These are phyloP conservation scores for Xylariaceae sp. DNA, from an alignment of 2,329 filamentous ascomycete genomes.

Conservation along the genomic window DNA sequence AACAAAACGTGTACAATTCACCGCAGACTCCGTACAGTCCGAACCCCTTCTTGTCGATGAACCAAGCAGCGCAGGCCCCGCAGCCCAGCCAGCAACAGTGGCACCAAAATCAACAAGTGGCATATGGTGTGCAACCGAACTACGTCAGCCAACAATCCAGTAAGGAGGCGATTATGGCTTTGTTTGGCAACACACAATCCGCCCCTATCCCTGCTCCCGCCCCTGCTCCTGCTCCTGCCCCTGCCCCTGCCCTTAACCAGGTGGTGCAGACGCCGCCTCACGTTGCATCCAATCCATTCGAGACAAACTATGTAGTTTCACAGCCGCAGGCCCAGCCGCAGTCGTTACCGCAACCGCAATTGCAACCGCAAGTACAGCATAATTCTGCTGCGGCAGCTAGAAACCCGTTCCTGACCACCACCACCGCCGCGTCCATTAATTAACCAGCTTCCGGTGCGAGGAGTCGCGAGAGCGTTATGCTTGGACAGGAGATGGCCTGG, in stretches of 20 bases:
- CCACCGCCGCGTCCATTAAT: slow-evolving; percentile 17
- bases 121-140: slow-evolving; percentile 30
- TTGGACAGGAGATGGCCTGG: slow-evolving; percentile 60
- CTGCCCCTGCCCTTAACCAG: too few relatives aligned
- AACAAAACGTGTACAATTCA: slow-evolving; percentile 32
- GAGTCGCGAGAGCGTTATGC: slow-evolving; percentile 67
- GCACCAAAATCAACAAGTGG: slow-evolving; percentile 13
- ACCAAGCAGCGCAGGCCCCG: slow-evolving; percentile 24
- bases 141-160: slow-evolving; percentile 50
- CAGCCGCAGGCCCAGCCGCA: slow-evolving; percentile 20
- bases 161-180: slow-evolving; percentile 68
- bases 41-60: slow-evolving; percentile 33
- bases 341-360: slow-evolving; percentile 18
- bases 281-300: slow-evolving; percentile 16
- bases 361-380: slow-evolving; percentile 25
- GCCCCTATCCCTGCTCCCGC: slow-evolving; percentile 37
- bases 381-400: slow-evolving; percentile 39
- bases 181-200: slow-evolving; percentile 61
- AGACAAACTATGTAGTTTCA: slow-evolving; percentile 23
- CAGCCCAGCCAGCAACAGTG: slow-evolving; percentile 21
- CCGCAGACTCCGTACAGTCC: slow-evolving; percentile 25
- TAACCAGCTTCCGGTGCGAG: slow-evolving; percentile 34
- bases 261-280: slow-evolving; percentile 28
- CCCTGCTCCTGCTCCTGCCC: too few relatives aligned
- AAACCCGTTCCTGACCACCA: slow-evolving; percentile 51